A percentile compares a stretch with the other conserved stretches of the same genome.
Evolutionary conservation across 768 basidiomycete genomes (phyloP).

Genomic region (Sporobolomyces phaffii): DNA sequence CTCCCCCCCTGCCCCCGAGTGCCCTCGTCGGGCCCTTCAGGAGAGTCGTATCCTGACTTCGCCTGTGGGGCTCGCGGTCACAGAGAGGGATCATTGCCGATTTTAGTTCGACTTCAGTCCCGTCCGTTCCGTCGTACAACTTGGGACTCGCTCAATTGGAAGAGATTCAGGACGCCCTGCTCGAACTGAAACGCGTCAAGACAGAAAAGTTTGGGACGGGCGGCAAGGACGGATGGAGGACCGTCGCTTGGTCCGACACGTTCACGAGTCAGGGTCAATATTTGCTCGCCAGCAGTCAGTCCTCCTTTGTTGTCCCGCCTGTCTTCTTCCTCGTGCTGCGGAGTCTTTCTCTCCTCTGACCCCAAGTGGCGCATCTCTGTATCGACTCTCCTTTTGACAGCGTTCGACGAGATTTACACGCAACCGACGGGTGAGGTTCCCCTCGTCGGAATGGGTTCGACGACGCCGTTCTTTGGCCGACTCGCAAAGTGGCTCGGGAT

Average conservation of each 20-base stretch:
- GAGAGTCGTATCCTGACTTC: too few relatives aligned
- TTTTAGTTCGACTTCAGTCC: conserved; percentile 37
- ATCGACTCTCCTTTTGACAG: too few relatives aligned
- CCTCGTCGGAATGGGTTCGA: conserved; percentile 39
- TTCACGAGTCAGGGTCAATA: conserved; percentile 42
- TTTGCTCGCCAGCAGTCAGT: conserved; percentile 38
- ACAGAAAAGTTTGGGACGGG: conserved; percentile 28
- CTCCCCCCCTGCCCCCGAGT: background rate
- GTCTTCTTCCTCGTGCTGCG: too few relatives aligned
- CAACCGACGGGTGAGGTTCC: conserved; percentile 43
- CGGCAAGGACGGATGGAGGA: conserved; percentile 34
- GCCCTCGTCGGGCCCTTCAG: background rate
- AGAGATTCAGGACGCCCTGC: conserved; percentile 41
- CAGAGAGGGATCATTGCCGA: conserved; percentile 43
- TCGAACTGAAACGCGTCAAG: conserved; percentile 37
- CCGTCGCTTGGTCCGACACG: conserved; percentile 41
- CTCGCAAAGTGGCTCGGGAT: conserved; percentile 41
- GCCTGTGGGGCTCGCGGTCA: too few relatives aligned
- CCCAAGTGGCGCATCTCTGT: background rate
- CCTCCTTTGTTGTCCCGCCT: background rate
- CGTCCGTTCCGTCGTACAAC: conserved; percentile 31
- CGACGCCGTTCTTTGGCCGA: conserved; percentile 40
- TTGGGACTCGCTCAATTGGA: conserved; percentile 43
- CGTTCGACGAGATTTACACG: conserved; percentile 40
- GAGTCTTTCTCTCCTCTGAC: background rate